Evolutionary conservation across 768 basidiomycete species (phyloP).

Genomic region (Dictyophora rubrovolvata): DNA sequence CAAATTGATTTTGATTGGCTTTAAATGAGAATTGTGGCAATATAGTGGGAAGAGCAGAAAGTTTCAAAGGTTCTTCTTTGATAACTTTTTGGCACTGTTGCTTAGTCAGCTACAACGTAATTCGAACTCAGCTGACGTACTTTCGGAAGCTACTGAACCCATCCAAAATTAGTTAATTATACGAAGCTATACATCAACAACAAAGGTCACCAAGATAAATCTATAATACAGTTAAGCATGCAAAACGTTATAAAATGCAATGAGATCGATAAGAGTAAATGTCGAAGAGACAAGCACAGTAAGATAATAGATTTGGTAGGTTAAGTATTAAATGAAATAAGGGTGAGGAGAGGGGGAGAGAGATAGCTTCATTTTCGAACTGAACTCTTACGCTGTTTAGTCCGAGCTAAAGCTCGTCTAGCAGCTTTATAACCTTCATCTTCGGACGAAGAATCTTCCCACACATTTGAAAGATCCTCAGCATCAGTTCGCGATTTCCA

Average conservation of each 20-base stretch:
- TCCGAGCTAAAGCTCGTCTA: not conserved
- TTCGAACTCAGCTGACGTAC: not conserved
- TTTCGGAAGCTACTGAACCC: too few species aligned
- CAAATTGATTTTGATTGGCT: not conserved
- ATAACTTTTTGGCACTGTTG: not conserved
- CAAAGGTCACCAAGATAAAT: too few species aligned
- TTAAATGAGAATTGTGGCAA: not conserved
- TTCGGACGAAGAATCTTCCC: constrained; percentile 63
- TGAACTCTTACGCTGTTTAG: not conserved
- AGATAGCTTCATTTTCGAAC: not conserved
- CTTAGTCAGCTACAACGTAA: not conserved
- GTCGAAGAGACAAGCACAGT: too few species aligned
- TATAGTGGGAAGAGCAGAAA: not conserved
- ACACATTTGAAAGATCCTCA: constrained; percentile 30
- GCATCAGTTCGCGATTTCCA: constrained; percentile 13
- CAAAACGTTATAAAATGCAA: too few species aligned
- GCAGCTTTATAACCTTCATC: constrained; percentile 43
- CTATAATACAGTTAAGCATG: too few species aligned
- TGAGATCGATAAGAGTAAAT: too few species aligned
- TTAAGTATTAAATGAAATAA: too few species aligned
- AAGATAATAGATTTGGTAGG: too few species aligned
- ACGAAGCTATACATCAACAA: too few species aligned
- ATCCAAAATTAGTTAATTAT: too few species aligned
- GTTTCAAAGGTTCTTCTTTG: not conserved
- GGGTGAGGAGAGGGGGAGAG: not conserved